A percentile compares a stretch with the other conserved stretches of the same genome.
Evolutionary conservation across 805 yeast genomes (phyloP).

Genomic region (Sugiyamaella smithiae): DNA sequence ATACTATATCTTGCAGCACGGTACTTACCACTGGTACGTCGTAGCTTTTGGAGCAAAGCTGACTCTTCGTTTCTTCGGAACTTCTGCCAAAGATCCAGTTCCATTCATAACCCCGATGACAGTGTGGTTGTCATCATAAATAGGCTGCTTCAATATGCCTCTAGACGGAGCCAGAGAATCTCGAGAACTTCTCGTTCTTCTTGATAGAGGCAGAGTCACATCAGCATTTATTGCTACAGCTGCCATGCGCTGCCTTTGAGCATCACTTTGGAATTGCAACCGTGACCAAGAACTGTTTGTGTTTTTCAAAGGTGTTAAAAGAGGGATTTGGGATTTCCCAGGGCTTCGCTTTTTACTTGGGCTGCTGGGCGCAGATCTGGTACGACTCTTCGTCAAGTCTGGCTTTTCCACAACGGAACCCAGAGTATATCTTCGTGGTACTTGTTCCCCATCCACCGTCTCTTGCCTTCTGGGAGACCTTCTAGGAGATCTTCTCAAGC

Average conservation of each 20-base stretch:
- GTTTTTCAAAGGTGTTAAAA: not conserved
- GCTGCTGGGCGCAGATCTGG: too few relatives aligned
- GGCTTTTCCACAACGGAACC: too few relatives aligned
- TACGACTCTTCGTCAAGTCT: too few relatives aligned
- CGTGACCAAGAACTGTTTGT: not conserved
- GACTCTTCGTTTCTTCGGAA: constrained; percentile 51
- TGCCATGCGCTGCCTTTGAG: not conserved
- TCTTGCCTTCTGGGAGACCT: not conserved
- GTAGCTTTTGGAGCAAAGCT: constrained; percentile 65
- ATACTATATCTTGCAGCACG: not conserved
- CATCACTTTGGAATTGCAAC: not conserved
- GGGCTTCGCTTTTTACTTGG: too few relatives aligned
- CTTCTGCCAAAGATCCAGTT: constrained; percentile 16
- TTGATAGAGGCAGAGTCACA: not conserved
- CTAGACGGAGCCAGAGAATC: constrained; percentile 39
- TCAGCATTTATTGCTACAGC: not conserved
- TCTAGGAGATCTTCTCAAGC: not conserved
- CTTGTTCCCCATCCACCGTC: not conserved
- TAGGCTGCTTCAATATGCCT: constrained; percentile 39
- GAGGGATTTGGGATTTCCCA: too few relatives aligned
- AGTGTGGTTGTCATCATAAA: constrained; percentile 33
- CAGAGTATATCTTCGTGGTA: too few relatives aligned
- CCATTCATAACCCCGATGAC: constrained; percentile 38
- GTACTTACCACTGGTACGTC: constrained; percentile 10
- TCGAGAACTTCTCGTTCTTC: constrained; percentile 19